phyloP scores from a whole-genome alignment of 495 filamentous ascomycete species.

The Penicillium soppii region DNA sequence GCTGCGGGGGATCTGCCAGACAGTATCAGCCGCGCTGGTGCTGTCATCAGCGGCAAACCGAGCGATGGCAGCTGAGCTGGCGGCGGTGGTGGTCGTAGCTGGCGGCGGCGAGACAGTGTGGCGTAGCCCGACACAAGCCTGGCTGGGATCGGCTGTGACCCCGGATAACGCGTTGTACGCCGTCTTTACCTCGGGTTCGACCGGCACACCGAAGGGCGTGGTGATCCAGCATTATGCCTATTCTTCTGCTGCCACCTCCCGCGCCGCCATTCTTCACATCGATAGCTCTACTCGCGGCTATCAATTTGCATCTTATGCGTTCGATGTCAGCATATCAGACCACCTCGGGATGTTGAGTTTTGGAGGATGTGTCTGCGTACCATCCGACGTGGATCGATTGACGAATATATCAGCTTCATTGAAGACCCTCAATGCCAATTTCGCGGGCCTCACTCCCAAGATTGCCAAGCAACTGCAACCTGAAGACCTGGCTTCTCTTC shows the following conservation, averaged over 20 bases:
- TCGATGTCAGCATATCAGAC: constrained; percentile 22
- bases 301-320: constrained; percentile 13
- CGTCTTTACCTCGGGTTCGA: constrained; percentile 35
- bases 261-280: background rate
- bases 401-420: too few relatives aligned
- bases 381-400: background rate
- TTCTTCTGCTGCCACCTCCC: constrained; percentile 1
- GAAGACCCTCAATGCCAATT: too few relatives aligned
- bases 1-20: background rate
- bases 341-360: constrained; percentile 18
- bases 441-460: too few relatives aligned
- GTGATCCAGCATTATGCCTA: constrained; percentile 36
- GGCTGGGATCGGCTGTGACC: background rate
- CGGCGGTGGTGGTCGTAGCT: background rate
- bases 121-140: background rate
- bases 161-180: background rate
- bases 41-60: background rate
- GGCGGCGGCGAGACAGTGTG: background rate
- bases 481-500: background rate
- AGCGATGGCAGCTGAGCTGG: background rate
- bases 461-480: background rate
- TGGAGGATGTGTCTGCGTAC: constrained; percentile 32
- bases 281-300: constrained; percentile 3
- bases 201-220: constrained; percentile 39
- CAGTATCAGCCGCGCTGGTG: background rate